A percentile compares a stretch with the other conserved stretches of the same genome.
These are phyloP conservation scores for Chlamydomonas schloesseri DNA, from an alignment of 139 green algal genomes.

Conservation along the genomic window DNA sequence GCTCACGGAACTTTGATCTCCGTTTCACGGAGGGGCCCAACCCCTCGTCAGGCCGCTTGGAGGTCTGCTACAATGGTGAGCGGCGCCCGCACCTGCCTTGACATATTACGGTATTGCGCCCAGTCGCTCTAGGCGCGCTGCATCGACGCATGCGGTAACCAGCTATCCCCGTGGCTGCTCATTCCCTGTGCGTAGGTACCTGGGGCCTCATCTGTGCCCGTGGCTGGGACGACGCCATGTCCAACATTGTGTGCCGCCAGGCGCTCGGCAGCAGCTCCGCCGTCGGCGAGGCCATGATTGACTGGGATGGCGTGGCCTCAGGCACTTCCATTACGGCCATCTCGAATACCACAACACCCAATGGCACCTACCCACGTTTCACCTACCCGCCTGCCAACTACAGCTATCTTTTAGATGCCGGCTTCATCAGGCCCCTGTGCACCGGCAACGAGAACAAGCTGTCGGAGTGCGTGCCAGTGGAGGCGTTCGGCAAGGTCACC, in stretches of 20 bases:
- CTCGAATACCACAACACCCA: too few species aligned
- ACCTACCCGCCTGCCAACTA: too few species aligned
- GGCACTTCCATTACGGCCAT: too few species aligned
- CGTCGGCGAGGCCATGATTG: background rate
- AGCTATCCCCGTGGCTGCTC: too few species aligned
- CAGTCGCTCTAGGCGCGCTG: too few species aligned
- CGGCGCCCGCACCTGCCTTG: too few species aligned
- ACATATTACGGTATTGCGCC: too few species aligned
- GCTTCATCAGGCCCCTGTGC: background rate
- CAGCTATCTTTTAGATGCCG: background rate
- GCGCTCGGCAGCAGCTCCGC: background rate
- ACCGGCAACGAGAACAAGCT: constrained; percentile 15
- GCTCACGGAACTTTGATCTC: background rate
- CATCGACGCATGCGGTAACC: too few species aligned
- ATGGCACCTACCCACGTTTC: background rate
- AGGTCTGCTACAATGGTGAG: constrained; percentile 30
- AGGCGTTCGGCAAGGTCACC: constrained; percentile 4
- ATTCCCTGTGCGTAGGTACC: background rate
- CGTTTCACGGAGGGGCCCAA: constrained; percentile 10
- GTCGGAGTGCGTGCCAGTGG: background rate
- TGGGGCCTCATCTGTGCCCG: constrained; percentile 1
- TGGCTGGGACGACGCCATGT: background rate
- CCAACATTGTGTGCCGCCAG: constrained; percentile 4
- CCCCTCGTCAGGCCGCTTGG: background rate
- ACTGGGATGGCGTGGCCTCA: background rate